A percentile compares a stretch with the other conserved stretches of the same genome.
Evolutionary conservation across 1,139 yeast genomes (phyloP).

Genomic region (Ashbya aceris): DNA sequence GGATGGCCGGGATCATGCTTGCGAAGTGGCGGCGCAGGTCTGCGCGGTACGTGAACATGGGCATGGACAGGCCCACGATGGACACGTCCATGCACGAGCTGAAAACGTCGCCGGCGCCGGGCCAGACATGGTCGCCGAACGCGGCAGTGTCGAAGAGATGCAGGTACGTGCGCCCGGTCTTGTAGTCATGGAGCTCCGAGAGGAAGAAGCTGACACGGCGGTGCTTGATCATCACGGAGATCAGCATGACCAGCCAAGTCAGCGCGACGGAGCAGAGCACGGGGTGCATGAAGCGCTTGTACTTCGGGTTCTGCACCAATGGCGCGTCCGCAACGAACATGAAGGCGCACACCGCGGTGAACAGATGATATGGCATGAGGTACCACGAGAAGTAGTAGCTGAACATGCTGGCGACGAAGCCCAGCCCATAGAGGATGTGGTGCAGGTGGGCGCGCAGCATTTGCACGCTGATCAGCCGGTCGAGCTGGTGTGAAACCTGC

Average conservation of each 20-base stretch:
- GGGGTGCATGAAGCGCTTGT: conserved; percentile 54
- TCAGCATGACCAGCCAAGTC: conserved; percentile 52
- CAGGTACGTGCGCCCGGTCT: conserved; percentile 61
- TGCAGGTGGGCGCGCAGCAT: conserved; percentile 17
- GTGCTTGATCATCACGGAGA: conserved; percentile 47
- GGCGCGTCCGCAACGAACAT: conserved; percentile 51
- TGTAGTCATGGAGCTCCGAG: conserved; percentile 44
- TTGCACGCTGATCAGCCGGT: conserved; percentile 11
- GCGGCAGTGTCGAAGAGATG: conserved; percentile 39
- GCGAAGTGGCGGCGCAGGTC: conserved; percentile 54
- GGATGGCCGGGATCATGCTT: conserved; percentile 49
- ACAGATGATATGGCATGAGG: conserved; percentile 54
- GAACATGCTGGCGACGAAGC: conserved; percentile 20
- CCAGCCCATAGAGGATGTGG: conserved; percentile 35
- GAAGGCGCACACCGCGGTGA: conserved; percentile 38
- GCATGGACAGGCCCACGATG: conserved; percentile 64
- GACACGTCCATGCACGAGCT: conserved; percentile 65
- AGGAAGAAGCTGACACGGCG: conserved; percentile 34
- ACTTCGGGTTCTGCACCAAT: conserved; percentile 42
- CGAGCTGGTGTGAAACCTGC: conserved; percentile 13
- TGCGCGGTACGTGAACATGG: conserved; percentile 65
- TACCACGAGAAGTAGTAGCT: conserved; percentile 26
- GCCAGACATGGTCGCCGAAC: conserved; percentile 35
- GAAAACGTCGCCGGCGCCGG: conserved; percentile 76
- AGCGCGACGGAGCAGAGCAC: conserved; percentile 55